Evolutionary conservation across 495 filamentous ascomycete species (phyloP), one percentile per base, ranked within the genome.

Genomic region (Hyaloscypha finlandica): DNA sequence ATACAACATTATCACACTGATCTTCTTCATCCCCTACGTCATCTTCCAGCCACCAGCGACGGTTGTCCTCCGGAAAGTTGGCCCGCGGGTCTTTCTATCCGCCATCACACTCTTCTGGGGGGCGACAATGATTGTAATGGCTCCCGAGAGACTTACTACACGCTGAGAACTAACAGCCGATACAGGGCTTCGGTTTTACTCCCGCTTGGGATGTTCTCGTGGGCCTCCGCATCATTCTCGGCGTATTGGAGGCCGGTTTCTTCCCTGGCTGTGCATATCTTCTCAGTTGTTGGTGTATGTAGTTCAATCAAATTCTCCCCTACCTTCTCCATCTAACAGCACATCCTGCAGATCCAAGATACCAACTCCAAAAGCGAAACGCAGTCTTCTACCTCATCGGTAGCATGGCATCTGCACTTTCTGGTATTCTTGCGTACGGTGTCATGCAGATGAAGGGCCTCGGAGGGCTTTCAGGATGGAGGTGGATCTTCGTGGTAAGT

Each of bases 1-100:
- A 31, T 70, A 70, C 48, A 70, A 35, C 29, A 81, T 88, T 68
- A 76, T 88, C 53, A 80, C 85, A 14, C 74, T 90, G 35, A 82
- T 89, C 70, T 91, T 91, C 79, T 91, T 89, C 77, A 78, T 86
- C 25, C 81, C 88, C 9, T 91, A 91, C 65, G 75, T 86, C 25
- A 37, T 89, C 64, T 88, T 87, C 74, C 88, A 91, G 69, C 83
- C 86, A 4, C 86, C 86, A 0, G 79, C 78, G 3, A 81, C 87
- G 0, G 74, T 89, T 39, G 68, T 89, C 1, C 79, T 84, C 11
- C 82, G 87, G 16, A 86, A 86, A 68, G 63, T 91, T 29, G 88
- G 88, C 0, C 89, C 89, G 0, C 78, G 86, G 0, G 72, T 78
- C 5, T 86, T 87, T 66, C 70, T 91, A 8, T 73, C 81, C 0